These are phyloP conservation scores for Glarea lozoyensis DNA, from an alignment of 495 filamentous ascomycete species.

Conservation along the genomic window DNA sequence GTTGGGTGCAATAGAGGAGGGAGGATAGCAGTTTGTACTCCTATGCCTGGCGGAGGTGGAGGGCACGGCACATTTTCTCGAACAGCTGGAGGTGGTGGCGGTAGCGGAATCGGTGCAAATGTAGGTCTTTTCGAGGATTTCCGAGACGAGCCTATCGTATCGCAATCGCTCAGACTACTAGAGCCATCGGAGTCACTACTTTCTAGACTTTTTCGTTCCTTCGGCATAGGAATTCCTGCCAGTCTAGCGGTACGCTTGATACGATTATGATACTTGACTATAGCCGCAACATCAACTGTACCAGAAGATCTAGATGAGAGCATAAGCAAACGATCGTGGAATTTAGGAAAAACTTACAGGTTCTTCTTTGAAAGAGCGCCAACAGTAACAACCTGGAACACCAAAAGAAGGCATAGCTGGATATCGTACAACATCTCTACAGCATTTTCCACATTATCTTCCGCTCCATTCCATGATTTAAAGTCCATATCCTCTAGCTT, in stretches of 20 bases:
- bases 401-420: constrained; percentile 13
- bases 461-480: not conserved
- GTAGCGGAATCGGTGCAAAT: no score
- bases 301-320: constrained; percentile 7
- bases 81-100: no score
- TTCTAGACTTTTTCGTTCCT: not conserved
- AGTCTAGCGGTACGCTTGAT: constrained; percentile 11
- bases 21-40: no score
- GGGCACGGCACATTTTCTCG: no score
- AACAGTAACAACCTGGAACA: constrained; percentile 13
- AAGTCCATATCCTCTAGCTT: constrained; percentile 6
- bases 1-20: no score
- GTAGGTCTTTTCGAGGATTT: no score
- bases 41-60: no score
- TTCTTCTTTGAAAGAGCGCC: constrained; percentile 8
- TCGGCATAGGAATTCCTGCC: constrained; percentile 5
- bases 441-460: not conserved
- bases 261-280: constrained; percentile 10
- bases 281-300: constrained; percentile 10
- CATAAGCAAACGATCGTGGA: no score
- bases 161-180: constrained; percentile 3
- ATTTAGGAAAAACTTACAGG: constrained; percentile 15
- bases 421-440: constrained; percentile 12
- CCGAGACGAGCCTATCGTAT: no score
- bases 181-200: not conserved